Evolutionary conservation across 345 rosid species (phyloP), one percentile per base, ranked within the genome.

Genomic region (Isatis tinctoria): DNA sequence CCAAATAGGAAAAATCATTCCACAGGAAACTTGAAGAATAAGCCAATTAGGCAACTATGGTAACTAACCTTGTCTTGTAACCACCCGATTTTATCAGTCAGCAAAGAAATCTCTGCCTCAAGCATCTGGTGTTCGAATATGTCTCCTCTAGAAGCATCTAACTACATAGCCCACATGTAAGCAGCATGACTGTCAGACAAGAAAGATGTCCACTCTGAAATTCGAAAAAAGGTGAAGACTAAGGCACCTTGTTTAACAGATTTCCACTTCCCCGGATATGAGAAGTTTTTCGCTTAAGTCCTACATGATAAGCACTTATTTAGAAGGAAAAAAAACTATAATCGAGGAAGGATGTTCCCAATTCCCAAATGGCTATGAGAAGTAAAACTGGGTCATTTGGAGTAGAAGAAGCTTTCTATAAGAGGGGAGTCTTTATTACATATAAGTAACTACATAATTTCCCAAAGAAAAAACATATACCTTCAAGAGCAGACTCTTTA

Each of bases 401-500:
- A 40, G 54, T 30, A n/a, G 22, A 59, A 49, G 44, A 67, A 51
- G 66, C 59, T 61, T 43, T 53, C 41, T 60, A 20, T 41, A 62
- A 44, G 65, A 70, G 44, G 64, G 37, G 43, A 20, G 32, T 7
- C 72, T 56, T 43, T 17, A 28, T 14, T 13, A 51, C 68, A 60
- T 18, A 47, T 27, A 32, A 67, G 33, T 45, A 67, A 59, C 73
- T 17, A 6, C 30, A 16, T 9, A 5, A 10, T 58, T 52, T 60
- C 47, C 3, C 30, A 51, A 28, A 51, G 30, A 60, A 52, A 67
- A 36, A 79, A 3, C 10, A 8, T 71, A 65, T 79, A 94, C 97
- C 98, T 88, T 86, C 96, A 76, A 78, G 78, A 56, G 92, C 72
- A 43, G 73, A 87, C 83, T 94, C 96, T 84, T 86, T 88, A 72